These are phyloP conservation scores for Hordeum vulgare DNA, from an alignment of 176 grass and related monocot genomes.

Conservation along the genomic window DNA sequence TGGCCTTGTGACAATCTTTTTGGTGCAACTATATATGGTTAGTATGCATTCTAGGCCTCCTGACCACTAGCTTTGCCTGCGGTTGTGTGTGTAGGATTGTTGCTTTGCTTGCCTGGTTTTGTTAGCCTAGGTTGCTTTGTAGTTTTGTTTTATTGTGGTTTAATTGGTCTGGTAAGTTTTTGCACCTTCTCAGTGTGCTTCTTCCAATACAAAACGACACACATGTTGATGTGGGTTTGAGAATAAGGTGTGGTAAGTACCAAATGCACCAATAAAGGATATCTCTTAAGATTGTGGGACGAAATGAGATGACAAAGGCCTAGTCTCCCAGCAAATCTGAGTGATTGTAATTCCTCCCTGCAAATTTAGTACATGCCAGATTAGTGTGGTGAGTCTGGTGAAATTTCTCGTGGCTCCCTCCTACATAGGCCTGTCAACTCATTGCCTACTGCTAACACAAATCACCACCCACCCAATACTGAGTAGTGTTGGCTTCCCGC, in stretches of 20 bases:
- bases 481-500: conserved; percentile 23
- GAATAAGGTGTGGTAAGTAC: neutral
- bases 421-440: conserved; percentile 10
- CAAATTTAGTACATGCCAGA: neutral
- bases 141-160: neutral
- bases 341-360: conserved; percentile 4
- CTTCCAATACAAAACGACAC: neutral
- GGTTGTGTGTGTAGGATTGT: neutral
- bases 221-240: neutral
- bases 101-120: neutral
- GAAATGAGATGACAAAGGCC: conserved; percentile 5
- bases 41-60: neutral
- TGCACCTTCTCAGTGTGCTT: neutral
- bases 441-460: conserved; percentile 16
- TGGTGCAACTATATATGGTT: neutral
- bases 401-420: conserved; percentile 18
- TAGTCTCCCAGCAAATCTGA: neutral
- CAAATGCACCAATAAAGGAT: neutral
- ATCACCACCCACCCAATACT: neutral
- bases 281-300: neutral
- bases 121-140: neutral
- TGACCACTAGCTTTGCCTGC: neutral
- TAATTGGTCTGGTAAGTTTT: neutral
- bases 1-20: neutral
- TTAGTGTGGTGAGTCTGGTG: conserved; percentile 11